Conservation (phyloP, 192 early-diverging fungal genomes). For the Coemansia sp. region DNA sequence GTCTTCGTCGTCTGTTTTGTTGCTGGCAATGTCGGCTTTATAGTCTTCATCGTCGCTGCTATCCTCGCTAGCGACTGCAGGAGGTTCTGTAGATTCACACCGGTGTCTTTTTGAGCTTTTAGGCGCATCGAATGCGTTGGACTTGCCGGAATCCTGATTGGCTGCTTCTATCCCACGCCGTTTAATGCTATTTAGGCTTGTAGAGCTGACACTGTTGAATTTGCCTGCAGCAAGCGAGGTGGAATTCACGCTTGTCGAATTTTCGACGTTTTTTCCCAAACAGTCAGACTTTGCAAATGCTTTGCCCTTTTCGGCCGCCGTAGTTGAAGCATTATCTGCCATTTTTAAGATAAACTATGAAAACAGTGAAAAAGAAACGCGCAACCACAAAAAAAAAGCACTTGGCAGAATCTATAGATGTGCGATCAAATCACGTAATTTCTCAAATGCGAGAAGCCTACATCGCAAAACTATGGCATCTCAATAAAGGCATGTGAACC, state of each 20-base stretch:
- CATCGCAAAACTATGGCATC: too few relatives aligned
- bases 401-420: too few relatives aligned
- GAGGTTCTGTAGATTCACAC: not conserved
- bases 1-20: conserved; percentile 15
- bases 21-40: not conserved
- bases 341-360: too few relatives aligned
- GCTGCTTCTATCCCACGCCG: conserved; percentile 14
- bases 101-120: conserved; percentile 27
- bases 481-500: too few relatives aligned
- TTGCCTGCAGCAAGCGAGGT: not conserved
- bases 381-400: too few relatives aligned
- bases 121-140: not conserved
- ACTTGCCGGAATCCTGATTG: not conserved
- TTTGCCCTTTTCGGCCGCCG: too few relatives aligned
- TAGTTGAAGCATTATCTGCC: too few relatives aligned
- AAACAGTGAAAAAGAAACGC: too few relatives aligned
- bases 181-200: conserved; percentile 25
- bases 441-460: too few relatives aligned
- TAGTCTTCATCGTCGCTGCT: conserved; percentile 6
- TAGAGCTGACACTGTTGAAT: conserved; percentile 10
- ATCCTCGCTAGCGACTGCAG: not conserved
- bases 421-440: too few relatives aligned
- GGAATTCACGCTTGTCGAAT: not conserved
- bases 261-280: too few relatives aligned
- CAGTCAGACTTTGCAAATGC: too few relatives aligned